Base-by-base conservation (phyloP, 2,329 filamentous ascomycete genomes). In the Geosmithia putterillii region DNA sequence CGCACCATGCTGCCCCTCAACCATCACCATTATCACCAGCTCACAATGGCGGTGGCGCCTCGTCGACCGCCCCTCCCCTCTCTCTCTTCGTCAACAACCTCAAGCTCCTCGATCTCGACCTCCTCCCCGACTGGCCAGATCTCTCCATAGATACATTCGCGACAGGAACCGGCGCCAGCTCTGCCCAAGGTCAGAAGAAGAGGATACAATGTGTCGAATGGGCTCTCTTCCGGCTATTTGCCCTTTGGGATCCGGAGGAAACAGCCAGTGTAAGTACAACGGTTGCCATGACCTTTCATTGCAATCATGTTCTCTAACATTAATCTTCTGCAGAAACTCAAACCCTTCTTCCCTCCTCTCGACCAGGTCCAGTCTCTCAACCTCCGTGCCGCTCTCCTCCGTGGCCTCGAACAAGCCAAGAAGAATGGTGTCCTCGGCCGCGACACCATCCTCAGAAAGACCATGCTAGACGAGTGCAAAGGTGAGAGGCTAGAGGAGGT, bases 391-490 rank as follows among this genome's bases (percentile, higher is more conserved):
- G 87, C 86, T 8, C 71, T 95, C 8, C 83, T 89, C 53, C 78
- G 87, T 60, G 79, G 74, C 51, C 76, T 98, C 43, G 85, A 90
- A 49, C 81, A 86, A 42, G 70, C 87, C 46, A 96, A 96, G 67
- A 94, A 94, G 66, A 86, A 79, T 64, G 89, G 88, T 23, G 69
- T 82, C 1, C 69, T 96, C 8, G 86, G 87, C 3, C 74, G 86
- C 41, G 88, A 95, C 55, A 75, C 76, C 0, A 75, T 94, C 1
- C 65, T 96, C 25, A 79, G 92, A 42, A 95, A 95, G 66, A 94
- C 87, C 0, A 95, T 95, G 86, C 69, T 98, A 42, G 92, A 98
- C 57, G 90, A 98, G 53, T 98, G 92, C 64, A 89, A 84, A 51
- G 90, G 90, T 6, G 88, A 95, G 44, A 81, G 86, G 49, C 76